A percentile compares a stretch with the other conserved stretches of the same genome.
Conservation (phyloP, 208 protist genomes). For the Plasmodiophora brassicae region DNA sequence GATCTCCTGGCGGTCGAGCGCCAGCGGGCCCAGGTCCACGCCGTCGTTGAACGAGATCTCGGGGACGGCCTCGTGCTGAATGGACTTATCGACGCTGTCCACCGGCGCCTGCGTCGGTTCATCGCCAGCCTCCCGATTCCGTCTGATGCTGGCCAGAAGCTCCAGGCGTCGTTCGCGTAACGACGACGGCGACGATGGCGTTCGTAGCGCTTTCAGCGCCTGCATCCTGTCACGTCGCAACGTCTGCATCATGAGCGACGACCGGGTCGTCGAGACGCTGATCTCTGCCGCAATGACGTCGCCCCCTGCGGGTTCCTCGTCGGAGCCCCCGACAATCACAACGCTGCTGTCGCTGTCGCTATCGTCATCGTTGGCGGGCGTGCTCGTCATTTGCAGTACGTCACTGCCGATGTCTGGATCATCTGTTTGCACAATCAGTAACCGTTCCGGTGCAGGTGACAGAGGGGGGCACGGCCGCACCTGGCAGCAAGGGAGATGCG, state of each 20-base stretch:
- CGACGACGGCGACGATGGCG: background rate
- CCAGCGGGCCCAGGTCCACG: background rate
- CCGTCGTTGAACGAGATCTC: background rate
- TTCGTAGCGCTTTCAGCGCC: background rate
- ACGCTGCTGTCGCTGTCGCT: background rate
- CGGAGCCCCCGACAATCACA: background rate
- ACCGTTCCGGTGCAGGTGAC: no score
- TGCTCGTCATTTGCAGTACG: background rate
- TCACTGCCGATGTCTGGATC: background rate
- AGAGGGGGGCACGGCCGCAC: no score
- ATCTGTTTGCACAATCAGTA: background rate
- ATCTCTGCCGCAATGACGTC: background rate
- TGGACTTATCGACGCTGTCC: background rate
- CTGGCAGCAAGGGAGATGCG: no score
- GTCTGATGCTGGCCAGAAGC: background rate
- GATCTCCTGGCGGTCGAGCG: background rate
- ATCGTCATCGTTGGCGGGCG: background rate
- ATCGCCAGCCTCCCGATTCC: background rate
- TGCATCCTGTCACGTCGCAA: background rate
- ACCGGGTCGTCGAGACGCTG: background rate
- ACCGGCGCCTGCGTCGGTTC: background rate
- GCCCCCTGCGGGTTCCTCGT: background rate
- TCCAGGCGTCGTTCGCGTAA: background rate
- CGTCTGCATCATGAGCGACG: background rate
- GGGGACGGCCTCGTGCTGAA: background rate